phyloP scores from a whole-genome alignment of 257 asterid species.

The Catharanthus roseus region DNA sequence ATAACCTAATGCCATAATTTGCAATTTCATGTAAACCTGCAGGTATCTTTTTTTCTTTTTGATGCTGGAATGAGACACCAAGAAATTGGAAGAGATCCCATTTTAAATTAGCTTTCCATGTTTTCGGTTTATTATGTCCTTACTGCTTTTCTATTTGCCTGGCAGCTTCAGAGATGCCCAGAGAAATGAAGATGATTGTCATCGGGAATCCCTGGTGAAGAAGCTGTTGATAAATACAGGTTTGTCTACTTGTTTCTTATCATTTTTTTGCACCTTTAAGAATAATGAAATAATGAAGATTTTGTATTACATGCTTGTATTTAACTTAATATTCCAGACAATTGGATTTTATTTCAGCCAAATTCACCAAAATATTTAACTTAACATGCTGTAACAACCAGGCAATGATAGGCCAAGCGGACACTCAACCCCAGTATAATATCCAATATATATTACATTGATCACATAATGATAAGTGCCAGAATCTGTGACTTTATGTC shows the following conservation, averaged over 20 bases:
- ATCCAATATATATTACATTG: too few species aligned
- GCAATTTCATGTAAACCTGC: background rate
- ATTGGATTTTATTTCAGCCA: background rate
- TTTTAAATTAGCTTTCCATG: background rate
- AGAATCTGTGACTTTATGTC: too few species aligned
- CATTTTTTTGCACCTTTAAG: background rate
- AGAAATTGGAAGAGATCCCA: background rate
- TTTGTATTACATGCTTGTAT: background rate
- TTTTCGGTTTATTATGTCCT: background rate
- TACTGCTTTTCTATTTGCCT: background rate
- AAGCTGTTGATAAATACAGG: conserved; percentile 5
- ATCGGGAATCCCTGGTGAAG: conserved; percentile 7
- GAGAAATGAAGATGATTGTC: conserved; percentile 5
- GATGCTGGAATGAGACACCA: background rate
- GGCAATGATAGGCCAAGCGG: too few species aligned
- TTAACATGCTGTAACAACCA: background rate
- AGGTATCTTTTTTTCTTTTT: background rate
- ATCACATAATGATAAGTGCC: too few species aligned
- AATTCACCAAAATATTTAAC: background rate
- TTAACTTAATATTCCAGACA: conserved; percentile 28
- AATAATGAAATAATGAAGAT: background rate
- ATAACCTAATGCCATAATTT: background rate
- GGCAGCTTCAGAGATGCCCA: conserved; percentile 17
- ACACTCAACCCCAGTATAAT: too few species aligned
- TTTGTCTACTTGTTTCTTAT: background rate